Conservation (phyloP, 2,329 filamentous ascomycete species). For the Colletotrichum caudatum region DNA sequence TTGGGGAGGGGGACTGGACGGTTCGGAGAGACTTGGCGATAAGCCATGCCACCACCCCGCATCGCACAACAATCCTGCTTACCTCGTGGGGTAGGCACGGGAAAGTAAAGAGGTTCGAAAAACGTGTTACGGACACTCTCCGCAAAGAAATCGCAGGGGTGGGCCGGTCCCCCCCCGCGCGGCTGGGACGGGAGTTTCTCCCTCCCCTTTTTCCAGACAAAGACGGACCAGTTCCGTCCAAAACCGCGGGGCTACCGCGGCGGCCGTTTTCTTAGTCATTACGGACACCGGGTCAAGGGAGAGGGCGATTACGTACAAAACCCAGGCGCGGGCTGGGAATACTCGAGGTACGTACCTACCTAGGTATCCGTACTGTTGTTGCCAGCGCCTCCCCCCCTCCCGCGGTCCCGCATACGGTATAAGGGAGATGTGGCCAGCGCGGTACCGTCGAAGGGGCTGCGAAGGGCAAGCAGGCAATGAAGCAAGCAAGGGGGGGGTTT, state of each 20-base stretch:
- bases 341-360: too few species aligned
- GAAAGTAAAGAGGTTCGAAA: too few species aligned
- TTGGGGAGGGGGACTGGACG: too few species aligned
- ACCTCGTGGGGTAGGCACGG: constrained; percentile 1
- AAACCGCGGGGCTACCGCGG: background rate
- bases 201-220: too few species aligned
- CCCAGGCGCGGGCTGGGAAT: too few species aligned
- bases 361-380: too few species aligned
- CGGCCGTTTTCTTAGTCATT: background rate
- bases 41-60: background rate
- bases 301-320: too few species aligned
- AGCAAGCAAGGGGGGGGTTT: background rate
- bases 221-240: background rate
- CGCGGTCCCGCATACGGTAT: background rate
- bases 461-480: too few species aligned
- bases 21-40: background rate
- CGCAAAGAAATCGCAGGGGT: too few species aligned
- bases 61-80: constrained; percentile 7
- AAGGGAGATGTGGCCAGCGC: constrained; percentile 29
- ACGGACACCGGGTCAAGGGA: background rate
- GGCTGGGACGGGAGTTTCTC: background rate
- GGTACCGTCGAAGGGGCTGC: background rate
- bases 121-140: too few species aligned
- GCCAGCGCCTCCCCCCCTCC: too few species aligned
- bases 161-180: too few species aligned